Conservation (phyloP, 768 basidiomycete genomes). For the Lactarius quietus region DNA sequence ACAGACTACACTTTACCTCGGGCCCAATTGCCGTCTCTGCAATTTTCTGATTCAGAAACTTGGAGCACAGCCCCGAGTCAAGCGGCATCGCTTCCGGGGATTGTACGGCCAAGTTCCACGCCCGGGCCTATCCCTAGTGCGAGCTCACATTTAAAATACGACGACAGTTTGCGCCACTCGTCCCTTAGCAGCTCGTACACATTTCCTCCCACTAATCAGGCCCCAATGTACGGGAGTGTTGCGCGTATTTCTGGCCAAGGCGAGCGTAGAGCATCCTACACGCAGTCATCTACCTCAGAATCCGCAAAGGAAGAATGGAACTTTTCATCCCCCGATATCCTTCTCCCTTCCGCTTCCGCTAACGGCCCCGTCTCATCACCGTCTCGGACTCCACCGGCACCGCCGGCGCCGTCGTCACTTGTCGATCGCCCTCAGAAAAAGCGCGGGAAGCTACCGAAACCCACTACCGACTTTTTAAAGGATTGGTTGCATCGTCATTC, state of each 20-base stretch:
- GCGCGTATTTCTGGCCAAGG: constrained; percentile 70
- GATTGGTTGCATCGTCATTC: constrained; percentile 86
- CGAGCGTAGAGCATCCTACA: constrained; percentile 51
- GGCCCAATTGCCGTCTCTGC: constrained; percentile 41
- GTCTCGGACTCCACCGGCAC: constrained; percentile 41
- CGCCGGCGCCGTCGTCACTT: constrained; percentile 50
- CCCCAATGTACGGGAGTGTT: constrained; percentile 54
- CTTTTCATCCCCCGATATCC: constrained; percentile 59
- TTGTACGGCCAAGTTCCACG: constrained; percentile 26
- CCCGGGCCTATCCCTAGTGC: constrained; percentile 26
- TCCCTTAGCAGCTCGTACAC: constrained; percentile 50
- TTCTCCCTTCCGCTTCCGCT: constrained; percentile 40
- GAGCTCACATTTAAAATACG: constrained; percentile 57
- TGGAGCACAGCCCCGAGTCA: constrained; percentile 21
- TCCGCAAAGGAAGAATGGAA: constrained; percentile 68
- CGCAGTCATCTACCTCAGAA: constrained; percentile 35
- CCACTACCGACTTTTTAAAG: constrained; percentile 85
- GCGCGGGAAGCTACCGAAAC: constrained; percentile 85
- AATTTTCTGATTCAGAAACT: constrained; percentile 28
- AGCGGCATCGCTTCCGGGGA: constrained; percentile 24
- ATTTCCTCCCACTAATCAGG: constrained; percentile 26
- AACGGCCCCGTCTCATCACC: constrained; percentile 43
- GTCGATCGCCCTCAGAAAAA: constrained; percentile 78
- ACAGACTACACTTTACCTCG: constrained; percentile 48
- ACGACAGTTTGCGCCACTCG: constrained; percentile 65